A percentile compares a stretch with the other conserved stretches of the same genome.
These are phyloP conservation scores for Nepenthes gracilis DNA, from an alignment of 148 eudicot species.

Conservation along the genomic window DNA sequence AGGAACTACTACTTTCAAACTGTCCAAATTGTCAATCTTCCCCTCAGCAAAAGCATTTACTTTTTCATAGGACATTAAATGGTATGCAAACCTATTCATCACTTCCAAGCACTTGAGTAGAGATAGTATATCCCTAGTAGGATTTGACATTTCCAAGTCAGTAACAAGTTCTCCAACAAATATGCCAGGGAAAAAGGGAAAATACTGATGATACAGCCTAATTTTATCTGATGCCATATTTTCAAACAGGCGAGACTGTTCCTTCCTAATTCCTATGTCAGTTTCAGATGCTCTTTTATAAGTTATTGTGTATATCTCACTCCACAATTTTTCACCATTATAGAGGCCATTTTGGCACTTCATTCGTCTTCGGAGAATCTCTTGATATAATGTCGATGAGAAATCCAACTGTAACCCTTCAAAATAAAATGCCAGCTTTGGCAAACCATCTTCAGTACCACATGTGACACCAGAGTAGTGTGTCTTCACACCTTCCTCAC, in stretches of 20 bases:
- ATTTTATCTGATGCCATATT: slow-evolving; percentile 12
- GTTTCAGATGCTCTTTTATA: slow-evolving; percentile 32
- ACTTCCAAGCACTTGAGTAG: slow-evolving; percentile 69
- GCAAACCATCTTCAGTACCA: slow-evolving; percentile 20
- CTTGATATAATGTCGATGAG: slow-evolving; percentile 60
- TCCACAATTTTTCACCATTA: slow-evolving; percentile 42
- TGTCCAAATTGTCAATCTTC: slow-evolving; percentile 37
- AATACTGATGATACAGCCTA: slow-evolving; percentile 16
- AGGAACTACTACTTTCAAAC: slow-evolving; percentile 30
- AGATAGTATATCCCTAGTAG: slow-evolving; percentile 47
- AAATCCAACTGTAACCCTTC: slow-evolving; percentile 50
- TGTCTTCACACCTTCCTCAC: slow-evolving; percentile 9
- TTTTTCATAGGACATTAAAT: slow-evolving; percentile 51
- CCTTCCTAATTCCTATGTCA: slow-evolving; percentile 9
- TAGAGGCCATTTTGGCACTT: slow-evolving; percentile 28
- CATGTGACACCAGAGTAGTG: slow-evolving; percentile 18
- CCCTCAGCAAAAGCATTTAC: slow-evolving; percentile 54
- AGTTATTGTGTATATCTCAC: slow-evolving; percentile 40
- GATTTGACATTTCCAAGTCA: slow-evolving; percentile 35
- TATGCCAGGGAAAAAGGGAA: slow-evolving; percentile 31
- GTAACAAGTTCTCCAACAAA: slow-evolving; percentile 30
- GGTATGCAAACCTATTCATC: slow-evolving; percentile 52
- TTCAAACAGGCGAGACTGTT: slow-evolving; percentile 4
- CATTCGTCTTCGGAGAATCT: slow-evolving; percentile 37
- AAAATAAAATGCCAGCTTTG: slow-evolving; percentile 52